Base-by-base conservation (phyloP, 2,329 filamentous ascomycete species). In the Verruconis gallopava region DNA sequence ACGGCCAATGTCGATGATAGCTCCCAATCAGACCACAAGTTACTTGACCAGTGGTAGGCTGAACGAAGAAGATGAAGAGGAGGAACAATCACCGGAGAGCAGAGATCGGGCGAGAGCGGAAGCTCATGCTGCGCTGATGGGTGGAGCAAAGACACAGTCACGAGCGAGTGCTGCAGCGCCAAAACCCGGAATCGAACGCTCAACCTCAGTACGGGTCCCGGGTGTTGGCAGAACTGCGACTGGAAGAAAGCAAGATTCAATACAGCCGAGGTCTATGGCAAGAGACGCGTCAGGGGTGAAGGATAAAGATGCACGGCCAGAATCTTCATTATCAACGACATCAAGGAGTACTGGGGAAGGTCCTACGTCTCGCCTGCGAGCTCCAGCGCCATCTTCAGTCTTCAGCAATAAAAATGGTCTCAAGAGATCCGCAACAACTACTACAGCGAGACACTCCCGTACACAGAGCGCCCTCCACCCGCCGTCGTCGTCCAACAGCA, bases 101-200 rank as follows among this genome's bases (percentile, higher is more conserved):
- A 36, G 36, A 14, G 40, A 42, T 4, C 30, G 22, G 4, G 40
- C 40, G 13, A 42, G 40, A 42, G 40, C 40, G 12, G 28, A 30
- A 12, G 40, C 40, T 11, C 36, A 43, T 32, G 41, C 34, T 6
- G 22, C 15, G 12, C 25, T 37, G 15, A 43, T 33, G 6, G 34
- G 41, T 9, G 33, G 32, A 36, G 33, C 25, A 18, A 38, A 30
- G 18, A 5, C 37, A 9, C 11, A 11, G 18, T 9, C 33, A 36
- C 15, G 17, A 21, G n/a, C 21, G 37, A 15, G 11, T 11, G 20
- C 14, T 17, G 25, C 22, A 18, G 34, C 41, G 15, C 33, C 40
- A 13, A 42, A 25, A 22, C 14, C 21, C 13, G 40, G 40, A 35
- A 21, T 37, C 5, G 30, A 30, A 37, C 32, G 40, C n/a, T 37